Conservation (phyloP, 2,329 filamentous ascomycete genomes). For the Coleophoma cylindrospora region DNA sequence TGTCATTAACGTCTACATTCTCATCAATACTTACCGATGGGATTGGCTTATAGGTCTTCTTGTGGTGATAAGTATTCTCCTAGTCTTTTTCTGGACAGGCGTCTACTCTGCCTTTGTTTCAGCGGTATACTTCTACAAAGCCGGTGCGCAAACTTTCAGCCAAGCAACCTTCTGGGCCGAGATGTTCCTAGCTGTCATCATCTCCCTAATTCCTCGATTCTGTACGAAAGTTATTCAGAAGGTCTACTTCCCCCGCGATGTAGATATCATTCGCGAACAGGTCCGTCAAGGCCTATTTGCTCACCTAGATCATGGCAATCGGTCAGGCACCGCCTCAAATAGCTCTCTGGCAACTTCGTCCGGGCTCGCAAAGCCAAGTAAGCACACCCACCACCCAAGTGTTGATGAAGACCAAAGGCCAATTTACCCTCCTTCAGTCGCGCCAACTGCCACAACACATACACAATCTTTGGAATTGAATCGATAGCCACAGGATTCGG, state of each 20-base stretch:
- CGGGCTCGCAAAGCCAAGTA: conserved; percentile 42
- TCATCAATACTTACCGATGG: conserved; percentile 96
- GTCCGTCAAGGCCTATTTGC: conserved; percentile 78
- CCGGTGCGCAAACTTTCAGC: conserved; percentile 73
- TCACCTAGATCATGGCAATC: conserved; percentile 45
- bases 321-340: conserved; percentile 31
- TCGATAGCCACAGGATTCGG: conserved; percentile 90
- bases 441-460: conserved; percentile 63
- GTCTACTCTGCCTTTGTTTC: conserved; percentile 55
- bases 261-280: conserved; percentile 95
- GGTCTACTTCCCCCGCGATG: conserved; percentile 86
- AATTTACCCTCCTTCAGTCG: conserved; percentile 89
- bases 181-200: conserved; percentile 70
- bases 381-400: conserved; percentile 54
- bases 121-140: conserved; percentile 70
- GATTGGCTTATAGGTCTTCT: conserved; percentile 92
- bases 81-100: conserved; percentile 95
- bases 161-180: conserved; percentile 84
- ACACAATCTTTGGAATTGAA: conserved; percentile 76
- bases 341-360: conserved; percentile 51
- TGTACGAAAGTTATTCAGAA: conserved; percentile 85
- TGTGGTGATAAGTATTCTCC: conserved; percentile 73
- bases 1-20: conserved; percentile 88
- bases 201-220: conserved; percentile 86
- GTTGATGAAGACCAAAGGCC: conserved; percentile 84